Percentiles rank a stretch among this genome's conserved stretches.
Evolutionary conservation across 164 flowering plant species (phyloP).

Genomic region (Aristolochia fimbriata): DNA sequence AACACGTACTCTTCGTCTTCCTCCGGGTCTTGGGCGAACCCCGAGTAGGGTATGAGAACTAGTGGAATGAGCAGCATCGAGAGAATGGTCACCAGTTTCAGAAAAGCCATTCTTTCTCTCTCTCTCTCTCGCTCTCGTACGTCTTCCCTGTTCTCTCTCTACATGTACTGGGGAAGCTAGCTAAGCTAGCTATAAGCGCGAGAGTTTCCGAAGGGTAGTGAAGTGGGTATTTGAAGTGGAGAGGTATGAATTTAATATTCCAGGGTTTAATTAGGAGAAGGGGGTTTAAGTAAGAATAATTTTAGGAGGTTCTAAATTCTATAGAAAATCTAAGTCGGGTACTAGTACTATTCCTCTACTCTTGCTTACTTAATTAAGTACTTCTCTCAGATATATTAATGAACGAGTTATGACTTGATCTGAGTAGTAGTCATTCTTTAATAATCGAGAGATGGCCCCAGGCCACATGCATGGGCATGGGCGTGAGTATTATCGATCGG

Average conservation of each 20-base stretch:
- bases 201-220: not conserved
- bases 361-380: not conserved
- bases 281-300: not conserved
- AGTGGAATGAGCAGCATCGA: constrained; percentile 9
- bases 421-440: no score
- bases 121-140: not conserved
- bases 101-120: constrained; percentile 13
- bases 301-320: not conserved
- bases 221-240: constrained; percentile 7
- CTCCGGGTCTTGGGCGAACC: not conserved
- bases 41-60: constrained; percentile 7
- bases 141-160: no score
- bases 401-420: not conserved
- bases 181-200: no score
- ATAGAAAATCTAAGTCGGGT: not conserved
- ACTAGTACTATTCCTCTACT: not conserved
- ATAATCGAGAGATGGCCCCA: no score
- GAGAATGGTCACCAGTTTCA: constrained; percentile 13
- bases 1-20: constrained; percentile 14
- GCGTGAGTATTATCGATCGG: no score
- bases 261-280: not conserved
- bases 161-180: no score
- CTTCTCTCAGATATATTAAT: no score
- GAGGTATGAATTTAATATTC: constrained; percentile 4
- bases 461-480: no score